Percentiles rank a stretch among this genome's conserved stretches.
Conservation (phyloP, 257 asterid species). For the Solanum commersonii region DNA sequence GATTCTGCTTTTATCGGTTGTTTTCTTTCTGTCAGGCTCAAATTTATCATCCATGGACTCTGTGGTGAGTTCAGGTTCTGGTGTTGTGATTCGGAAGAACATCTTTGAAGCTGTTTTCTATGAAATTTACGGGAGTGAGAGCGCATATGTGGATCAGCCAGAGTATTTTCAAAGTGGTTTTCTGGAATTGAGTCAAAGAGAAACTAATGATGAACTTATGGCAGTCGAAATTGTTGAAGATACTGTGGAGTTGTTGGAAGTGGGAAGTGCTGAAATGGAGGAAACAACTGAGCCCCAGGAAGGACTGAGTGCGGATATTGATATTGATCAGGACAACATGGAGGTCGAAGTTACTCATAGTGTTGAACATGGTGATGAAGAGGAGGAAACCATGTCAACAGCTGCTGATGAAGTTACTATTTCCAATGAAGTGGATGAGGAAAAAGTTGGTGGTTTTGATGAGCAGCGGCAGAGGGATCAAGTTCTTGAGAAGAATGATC, state of each 20-base stretch:
- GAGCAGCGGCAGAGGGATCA: constrained; percentile 1
- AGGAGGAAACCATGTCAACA: constrained; percentile 4
- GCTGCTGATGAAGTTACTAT: constrained; percentile 7
- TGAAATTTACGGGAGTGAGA: not conserved
- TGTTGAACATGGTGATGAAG: constrained; percentile 1
- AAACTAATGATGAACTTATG: not conserved
- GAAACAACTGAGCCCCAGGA: not conserved
- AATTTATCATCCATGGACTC: constrained; percentile 26
- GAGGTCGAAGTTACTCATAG: not conserved
- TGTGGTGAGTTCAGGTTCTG: not conserved
- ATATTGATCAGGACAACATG: not conserved
- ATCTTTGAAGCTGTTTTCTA: constrained; percentile 16
- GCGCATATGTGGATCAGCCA: not conserved
- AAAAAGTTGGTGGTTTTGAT: not conserved
- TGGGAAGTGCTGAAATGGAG: not conserved
- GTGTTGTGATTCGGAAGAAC: constrained; percentile 13
- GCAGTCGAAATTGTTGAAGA: constrained; percentile 14
- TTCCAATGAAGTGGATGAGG: constrained; percentile 4
- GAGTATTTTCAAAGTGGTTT: not conserved
- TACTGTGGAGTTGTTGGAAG: not conserved
- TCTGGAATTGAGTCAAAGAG: constrained; percentile 9
- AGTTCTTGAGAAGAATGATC: no score
- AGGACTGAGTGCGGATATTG: constrained; percentile 1
- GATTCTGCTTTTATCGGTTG: constrained; percentile 25
- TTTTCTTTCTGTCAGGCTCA: constrained; percentile 23